Evolutionary conservation across 331 rosid genomes (phyloP).

Genomic region (Pyracantha coccinea): DNA sequence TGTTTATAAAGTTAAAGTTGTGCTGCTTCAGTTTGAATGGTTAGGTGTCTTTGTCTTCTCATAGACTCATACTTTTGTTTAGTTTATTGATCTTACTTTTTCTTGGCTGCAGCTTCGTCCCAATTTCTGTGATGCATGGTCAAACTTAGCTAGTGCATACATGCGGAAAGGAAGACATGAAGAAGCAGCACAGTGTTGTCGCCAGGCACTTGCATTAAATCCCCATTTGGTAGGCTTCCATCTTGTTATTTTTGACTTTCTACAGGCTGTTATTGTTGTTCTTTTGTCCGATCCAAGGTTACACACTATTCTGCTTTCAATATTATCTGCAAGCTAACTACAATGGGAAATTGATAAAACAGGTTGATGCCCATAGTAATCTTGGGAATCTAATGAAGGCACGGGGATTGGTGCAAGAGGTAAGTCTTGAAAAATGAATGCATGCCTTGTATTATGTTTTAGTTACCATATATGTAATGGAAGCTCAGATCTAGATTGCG

Average conservation of each 20-base stretch:
- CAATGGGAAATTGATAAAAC: slow-evolving; percentile 5
- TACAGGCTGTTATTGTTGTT: neutral
- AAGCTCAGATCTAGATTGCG: neutral
- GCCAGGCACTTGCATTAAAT: slow-evolving; percentile 91
- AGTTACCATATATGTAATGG: neutral
- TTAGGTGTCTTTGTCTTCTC: neutral
- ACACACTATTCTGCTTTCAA: neutral
- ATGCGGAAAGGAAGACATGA: slow-evolving; percentile 93
- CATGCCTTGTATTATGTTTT: slow-evolving; percentile 1
- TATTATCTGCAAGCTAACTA: neutral
- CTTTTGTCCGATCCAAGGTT: neutral
- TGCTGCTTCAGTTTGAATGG: neutral
- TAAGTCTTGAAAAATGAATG: slow-evolving; percentile 33
- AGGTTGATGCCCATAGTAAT: slow-evolving; percentile 99
- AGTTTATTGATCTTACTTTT: neutral
- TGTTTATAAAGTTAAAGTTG: neutral
- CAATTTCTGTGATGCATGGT: slow-evolving; percentile 96
- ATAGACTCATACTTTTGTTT: neutral
- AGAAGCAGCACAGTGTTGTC: slow-evolving; percentile 99
- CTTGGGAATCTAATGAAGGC: slow-evolving; percentile 97
- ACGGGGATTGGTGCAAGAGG: slow-evolving; percentile 92
- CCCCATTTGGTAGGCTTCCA: slow-evolving; percentile 62
- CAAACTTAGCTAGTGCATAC: slow-evolving; percentile 96
- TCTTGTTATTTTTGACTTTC: neutral
- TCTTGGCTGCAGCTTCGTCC: slow-evolving; percentile 72